phyloP scores from a whole-genome alignment of 1,284 basidiomycete species.

The Singerocomus inundabilis region DNA sequence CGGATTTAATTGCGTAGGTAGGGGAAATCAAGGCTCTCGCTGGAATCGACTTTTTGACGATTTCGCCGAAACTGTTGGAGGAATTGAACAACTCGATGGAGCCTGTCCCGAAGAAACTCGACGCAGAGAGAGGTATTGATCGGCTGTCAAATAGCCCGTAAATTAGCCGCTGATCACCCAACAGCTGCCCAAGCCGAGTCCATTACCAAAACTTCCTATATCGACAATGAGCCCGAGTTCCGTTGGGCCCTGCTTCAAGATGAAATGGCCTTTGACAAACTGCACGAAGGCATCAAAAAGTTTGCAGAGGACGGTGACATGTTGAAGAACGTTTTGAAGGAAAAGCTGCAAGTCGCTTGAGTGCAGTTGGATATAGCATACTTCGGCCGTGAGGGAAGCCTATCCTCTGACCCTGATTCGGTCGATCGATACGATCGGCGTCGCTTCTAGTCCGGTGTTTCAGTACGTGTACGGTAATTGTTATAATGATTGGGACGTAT shows the following conservation, averaged over 20 bases:
- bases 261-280: slow-evolving; percentile 91
- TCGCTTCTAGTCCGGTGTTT: too few species aligned
- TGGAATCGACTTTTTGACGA: slow-evolving; percentile 96
- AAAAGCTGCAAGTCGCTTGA: slow-evolving; percentile 58
- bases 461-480: too few species aligned
- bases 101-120: slow-evolving; percentile 82
- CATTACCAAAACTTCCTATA: slow-evolving; percentile 78
- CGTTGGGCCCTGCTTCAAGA: slow-evolving; percentile 89
- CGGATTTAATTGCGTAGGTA: slow-evolving; percentile 41
- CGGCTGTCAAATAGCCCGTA: not conserved
- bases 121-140: slow-evolving; percentile 60
- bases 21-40: slow-evolving; percentile 95
- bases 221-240: slow-evolving; percentile 94
- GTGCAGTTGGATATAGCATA: not conserved
- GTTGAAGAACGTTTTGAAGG: slow-evolving; percentile 82
- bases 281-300: slow-evolving; percentile 95
- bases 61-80: slow-evolving; percentile 87
- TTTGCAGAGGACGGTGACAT: slow-evolving; percentile 93
- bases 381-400: too few species aligned
- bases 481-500: too few species aligned
- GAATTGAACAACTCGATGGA: slow-evolving; percentile 81
- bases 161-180: not conserved
- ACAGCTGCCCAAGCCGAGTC: slow-evolving; percentile 59
- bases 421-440: too few species aligned
- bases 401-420: too few species aligned